Evolutionary conservation across 495 filamentous ascomycete species (phyloP).

Genomic region (Penicillium silybi): DNA sequence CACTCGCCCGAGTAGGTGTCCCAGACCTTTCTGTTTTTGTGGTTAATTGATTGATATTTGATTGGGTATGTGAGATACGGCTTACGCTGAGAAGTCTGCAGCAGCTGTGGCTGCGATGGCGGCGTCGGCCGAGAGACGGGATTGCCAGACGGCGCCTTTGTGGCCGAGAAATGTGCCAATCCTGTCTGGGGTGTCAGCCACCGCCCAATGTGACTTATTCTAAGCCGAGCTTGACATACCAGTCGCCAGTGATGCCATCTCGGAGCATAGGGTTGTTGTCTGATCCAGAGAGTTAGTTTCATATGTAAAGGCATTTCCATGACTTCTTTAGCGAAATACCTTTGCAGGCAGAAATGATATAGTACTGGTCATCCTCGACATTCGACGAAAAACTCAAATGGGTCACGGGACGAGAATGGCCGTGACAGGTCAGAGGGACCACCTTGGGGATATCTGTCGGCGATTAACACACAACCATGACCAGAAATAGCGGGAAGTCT

Average conservation of each 20-base stretch:
- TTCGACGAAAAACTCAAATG: constrained; percentile 91
- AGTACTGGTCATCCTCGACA: constrained; percentile 82
- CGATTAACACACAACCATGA: neutral
- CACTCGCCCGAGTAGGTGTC: constrained; percentile 93
- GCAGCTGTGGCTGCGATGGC: constrained; percentile 86
- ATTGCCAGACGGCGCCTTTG: constrained; percentile 97
- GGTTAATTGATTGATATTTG: neutral
- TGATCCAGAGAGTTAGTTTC: constrained; percentile 25
- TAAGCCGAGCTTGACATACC: constrained; percentile 44
- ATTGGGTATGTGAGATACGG: constrained; percentile 3
- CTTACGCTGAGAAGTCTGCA: constrained; percentile 92
- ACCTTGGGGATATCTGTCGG: constrained; percentile 58
- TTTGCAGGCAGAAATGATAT: constrained; percentile 97
- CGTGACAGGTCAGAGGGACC: constrained; percentile 94
- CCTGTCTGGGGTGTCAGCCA: constrained; percentile 41
- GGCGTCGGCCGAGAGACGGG: constrained; percentile 83
- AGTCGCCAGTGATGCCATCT: constrained; percentile 94
- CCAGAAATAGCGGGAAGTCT: neutral
- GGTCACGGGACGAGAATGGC: constrained; percentile 91
- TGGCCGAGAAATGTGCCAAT: constrained; percentile 98
- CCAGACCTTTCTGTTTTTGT: constrained; percentile 74
- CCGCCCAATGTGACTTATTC: neutral
- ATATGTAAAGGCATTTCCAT: neutral
- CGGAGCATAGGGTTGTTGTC: constrained; percentile 98
- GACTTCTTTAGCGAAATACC: constrained; percentile 45